phyloP scores from a whole-genome alignment of 306 rosid species.

The Delonix regia region DNA sequence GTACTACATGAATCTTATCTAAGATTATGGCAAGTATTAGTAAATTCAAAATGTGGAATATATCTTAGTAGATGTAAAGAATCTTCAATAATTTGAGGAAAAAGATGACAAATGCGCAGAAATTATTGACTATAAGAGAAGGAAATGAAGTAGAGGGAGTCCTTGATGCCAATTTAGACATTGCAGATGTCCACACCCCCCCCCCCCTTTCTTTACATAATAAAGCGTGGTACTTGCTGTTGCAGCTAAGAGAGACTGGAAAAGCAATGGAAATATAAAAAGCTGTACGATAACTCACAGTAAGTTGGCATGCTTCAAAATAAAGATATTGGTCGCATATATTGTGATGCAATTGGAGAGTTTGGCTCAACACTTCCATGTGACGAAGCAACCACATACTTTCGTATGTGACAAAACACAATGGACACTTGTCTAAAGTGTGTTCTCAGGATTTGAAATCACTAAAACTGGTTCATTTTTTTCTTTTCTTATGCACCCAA shows the following conservation, averaged over 20 bases:
- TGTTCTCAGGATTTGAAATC: conserved; percentile 42
- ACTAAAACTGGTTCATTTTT: conserved; percentile 33
- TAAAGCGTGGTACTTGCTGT: not conserved
- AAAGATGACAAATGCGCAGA: not conserved
- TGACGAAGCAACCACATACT: conserved; percentile 46
- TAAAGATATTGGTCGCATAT: too few relatives aligned
- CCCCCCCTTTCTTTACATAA: too few relatives aligned
- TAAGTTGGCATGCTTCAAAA: conserved; percentile 6
- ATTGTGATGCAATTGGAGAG: too few relatives aligned
- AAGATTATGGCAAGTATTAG: too few relatives aligned
- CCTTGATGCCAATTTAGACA: conserved; percentile 19
- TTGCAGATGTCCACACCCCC: conserved; percentile 21
- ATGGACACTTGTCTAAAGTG: conserved; percentile 40
- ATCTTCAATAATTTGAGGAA: conserved; percentile 6
- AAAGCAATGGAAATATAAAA: conserved; percentile 27
- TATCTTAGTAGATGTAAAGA: not conserved
- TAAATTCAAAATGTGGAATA: too few relatives aligned
- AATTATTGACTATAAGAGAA: conserved; percentile 17
- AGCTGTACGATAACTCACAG: not conserved
- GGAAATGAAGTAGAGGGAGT: conserved; percentile 4
- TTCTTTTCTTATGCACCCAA: not conserved
- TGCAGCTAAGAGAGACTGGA: not conserved
- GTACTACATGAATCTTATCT: too few relatives aligned
- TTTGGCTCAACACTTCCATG: conserved; percentile 14
- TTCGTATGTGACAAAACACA: conserved; percentile 17